Conservation (phyloP, 2,329 filamentous ascomycete species). For the Drechslerella stenobrocha region DNA sequence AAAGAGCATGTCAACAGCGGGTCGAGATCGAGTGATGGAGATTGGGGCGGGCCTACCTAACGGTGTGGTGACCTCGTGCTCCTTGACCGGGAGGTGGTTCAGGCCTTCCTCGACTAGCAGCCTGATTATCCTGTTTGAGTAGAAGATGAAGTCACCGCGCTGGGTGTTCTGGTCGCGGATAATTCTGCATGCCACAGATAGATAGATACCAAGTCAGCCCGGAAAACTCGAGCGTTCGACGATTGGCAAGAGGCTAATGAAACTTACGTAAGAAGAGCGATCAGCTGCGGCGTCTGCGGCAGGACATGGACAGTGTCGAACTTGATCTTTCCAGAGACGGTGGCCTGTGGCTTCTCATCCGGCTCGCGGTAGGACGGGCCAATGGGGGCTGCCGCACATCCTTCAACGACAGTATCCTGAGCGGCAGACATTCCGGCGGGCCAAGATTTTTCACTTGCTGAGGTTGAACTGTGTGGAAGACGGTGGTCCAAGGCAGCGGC, state of each 20-base stretch:
- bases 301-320: conserved; percentile 88
- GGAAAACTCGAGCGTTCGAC: too few species aligned
- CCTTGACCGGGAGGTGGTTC: conserved; percentile 90
- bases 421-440: conserved; percentile 34
- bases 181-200: too few species aligned
- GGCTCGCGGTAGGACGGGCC: conserved; percentile 52
- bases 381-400: conserved; percentile 50
- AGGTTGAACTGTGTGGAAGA: too few species aligned
- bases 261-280: conserved; percentile 92
- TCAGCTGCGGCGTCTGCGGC: conserved; percentile 91
- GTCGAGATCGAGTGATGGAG: too few species aligned
- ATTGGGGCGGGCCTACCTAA: too few species aligned
- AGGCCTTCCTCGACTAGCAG: conserved; percentile 94
- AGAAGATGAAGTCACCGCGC: conserved; percentile 97
- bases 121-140: conserved; percentile 96
- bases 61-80: conserved; percentile 86
- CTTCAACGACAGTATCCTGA: conserved; percentile 34
- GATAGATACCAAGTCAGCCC: too few species aligned
- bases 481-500: too few species aligned
- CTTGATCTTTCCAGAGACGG: conserved; percentile 75
- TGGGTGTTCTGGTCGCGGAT: conserved; percentile 89
- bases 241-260: neutral
- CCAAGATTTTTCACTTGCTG: neutral
- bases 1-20: neutral
- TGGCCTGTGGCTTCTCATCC: conserved; percentile 52